Base-by-base conservation (phyloP, 2,329 filamentous ascomycete species). In the Pezicula radicicola region DNA sequence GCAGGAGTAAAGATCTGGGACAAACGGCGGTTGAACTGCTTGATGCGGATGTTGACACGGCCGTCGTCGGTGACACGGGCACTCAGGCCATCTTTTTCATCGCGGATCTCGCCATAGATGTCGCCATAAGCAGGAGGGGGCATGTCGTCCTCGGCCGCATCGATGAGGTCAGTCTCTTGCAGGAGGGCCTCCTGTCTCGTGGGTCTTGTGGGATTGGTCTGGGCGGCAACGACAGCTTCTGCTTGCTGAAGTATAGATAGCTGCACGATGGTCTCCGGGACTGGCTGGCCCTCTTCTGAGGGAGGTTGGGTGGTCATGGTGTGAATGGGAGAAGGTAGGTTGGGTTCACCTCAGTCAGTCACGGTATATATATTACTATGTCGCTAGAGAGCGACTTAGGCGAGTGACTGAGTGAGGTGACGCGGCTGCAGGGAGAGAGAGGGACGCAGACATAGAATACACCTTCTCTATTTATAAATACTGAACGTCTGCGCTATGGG, bases 1-100 rank as follows among this genome's bases (percentile, higher is more conserved):
- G 83, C 80, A 6, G 86, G 84, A 0, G 79, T 77, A 37, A 91
- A 76, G 25, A 91, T 72, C 51, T 83, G 80, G 4, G 85, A 81
- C 9, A 92, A 73, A 49, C 79, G 78, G 52, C 76, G 72, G 60
- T 78, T 84, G 56, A 81, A 83, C 66, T 89, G 84, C 64, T 85
- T 83, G 70, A 93, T 88, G 58, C 83, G 83, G 72, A 92, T 89
- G 63, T 89, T 83, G 61, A 93, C 78, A 63, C 89, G 82, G 30
- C 89, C 89, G 69, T 91, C 85, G 53, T 80, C 87, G 25, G 60
- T 58, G 51, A 62, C 53, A 48, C 19, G 35, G 9, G 70, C 71
- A 45, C 70, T 70, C 37, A 72, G 54, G 35, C 66, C 70, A 36
- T 65, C 61, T 35, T 68, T 68, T 33, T 72, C 68, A 52, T 68